phyloP scores from a whole-genome alignment of 257 asterid species.

The Ophiorrhiza pumila region DNA sequence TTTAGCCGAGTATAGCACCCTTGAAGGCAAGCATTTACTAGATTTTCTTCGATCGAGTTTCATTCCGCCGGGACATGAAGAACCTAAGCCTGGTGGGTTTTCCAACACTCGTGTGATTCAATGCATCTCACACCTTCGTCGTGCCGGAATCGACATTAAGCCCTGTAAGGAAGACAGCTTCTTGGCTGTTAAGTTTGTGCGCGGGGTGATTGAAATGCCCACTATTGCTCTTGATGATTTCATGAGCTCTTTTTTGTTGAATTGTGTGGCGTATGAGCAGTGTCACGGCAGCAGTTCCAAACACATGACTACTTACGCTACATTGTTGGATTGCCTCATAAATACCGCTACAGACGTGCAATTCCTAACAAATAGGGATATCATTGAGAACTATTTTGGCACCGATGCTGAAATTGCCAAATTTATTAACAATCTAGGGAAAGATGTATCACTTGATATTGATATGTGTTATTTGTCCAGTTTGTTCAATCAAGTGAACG shows the following conservation, averaged over 20 bases:
- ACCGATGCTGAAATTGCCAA: conserved; percentile 66
- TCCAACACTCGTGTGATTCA: conserved; percentile 48
- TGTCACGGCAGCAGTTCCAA: conserved; percentile 59
- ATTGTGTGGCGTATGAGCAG: conserved; percentile 92
- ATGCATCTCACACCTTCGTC: conserved; percentile 62
- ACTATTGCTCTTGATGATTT: conserved; percentile 67
- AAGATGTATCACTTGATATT: conserved; percentile 66
- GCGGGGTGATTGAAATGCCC: conserved; percentile 74
- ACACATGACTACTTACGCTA: conserved; percentile 77
- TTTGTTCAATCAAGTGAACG: conserved; percentile 60
- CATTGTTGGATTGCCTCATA: conserved; percentile 60
- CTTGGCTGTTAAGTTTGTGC: conserved; percentile 45
- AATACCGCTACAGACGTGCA: conserved; percentile 61
- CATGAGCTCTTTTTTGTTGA: conserved; percentile 59
- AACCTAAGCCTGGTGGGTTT: conserved; percentile 15
- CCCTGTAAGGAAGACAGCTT: conserved; percentile 49
- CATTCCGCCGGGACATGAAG: conserved; percentile 42
- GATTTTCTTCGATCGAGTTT: conserved; percentile 75
- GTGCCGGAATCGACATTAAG: conserved; percentile 57
- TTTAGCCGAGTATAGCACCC: conserved; percentile 15
- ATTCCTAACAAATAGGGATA: conserved; percentile 46
- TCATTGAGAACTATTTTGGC: conserved; percentile 73
- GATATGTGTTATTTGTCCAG: conserved; percentile 54
- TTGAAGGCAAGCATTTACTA: conserved; percentile 58
- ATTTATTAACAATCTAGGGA: conserved; percentile 71